These are phyloP conservation scores for Trichoderma arundinaceum DNA, from an alignment of 2,329 filamentous ascomycete genomes.

Conservation along the genomic window DNA sequence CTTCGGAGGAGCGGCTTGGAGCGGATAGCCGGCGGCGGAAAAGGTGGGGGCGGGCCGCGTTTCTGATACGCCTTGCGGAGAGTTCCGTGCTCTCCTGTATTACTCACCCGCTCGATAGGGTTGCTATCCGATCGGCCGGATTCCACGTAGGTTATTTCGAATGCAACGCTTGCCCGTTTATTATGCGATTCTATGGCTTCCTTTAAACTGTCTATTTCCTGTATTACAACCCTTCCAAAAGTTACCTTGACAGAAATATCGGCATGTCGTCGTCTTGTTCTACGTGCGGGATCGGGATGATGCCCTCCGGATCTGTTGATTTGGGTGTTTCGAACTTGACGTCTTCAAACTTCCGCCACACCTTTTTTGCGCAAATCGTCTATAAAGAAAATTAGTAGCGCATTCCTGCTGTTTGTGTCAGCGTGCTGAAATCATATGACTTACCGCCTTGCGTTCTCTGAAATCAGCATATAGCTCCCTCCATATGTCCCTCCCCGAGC, in stretches of 20 bases:
- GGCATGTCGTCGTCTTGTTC: not conserved
- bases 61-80: not conserved
- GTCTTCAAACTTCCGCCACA: not conserved
- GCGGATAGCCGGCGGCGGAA: conserved; percentile 14
- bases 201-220: no score
- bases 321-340: not conserved
- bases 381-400: not conserved
- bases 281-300: not conserved
- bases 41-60: conserved; percentile 25
- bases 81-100: not conserved
- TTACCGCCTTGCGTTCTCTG: conserved; percentile 28
- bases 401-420: no score
- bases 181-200: no score
- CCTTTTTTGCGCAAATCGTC: not conserved
- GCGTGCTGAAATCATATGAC: not conserved
- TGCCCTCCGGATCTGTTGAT: not conserved
- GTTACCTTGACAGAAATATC: no score
- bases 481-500: conserved; percentile 31
- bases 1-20: not conserved
- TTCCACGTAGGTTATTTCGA: no score
- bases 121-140: not conserved
- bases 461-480: conserved; percentile 34
- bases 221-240: no score
- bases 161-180: no score
- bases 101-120: not conserved